Conservation (phyloP, 768 basidiomycete genomes). For the Pholiota molesta region DNA sequence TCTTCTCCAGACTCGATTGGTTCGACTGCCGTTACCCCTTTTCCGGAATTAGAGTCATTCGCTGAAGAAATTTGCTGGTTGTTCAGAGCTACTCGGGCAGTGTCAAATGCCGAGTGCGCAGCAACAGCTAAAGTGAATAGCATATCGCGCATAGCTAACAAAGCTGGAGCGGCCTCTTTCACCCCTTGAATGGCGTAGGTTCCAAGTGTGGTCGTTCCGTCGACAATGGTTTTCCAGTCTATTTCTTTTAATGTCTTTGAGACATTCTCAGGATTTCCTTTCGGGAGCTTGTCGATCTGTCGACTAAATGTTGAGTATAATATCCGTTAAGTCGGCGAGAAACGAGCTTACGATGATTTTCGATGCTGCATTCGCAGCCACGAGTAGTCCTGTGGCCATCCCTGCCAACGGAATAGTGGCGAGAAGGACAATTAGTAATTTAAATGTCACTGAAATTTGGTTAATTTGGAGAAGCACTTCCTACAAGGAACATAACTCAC, state of each 20-base stretch:
- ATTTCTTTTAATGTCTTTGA: no score
- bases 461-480: background rate
- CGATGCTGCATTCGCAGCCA: conserved; percentile 13
- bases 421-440: conserved; percentile 13
- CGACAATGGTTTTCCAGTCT: conserved; percentile 10
- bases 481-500: conserved; percentile 5
- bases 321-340: background rate
- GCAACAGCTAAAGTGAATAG: conserved; percentile 3
- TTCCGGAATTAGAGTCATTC: background rate
- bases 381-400: conserved; percentile 15
- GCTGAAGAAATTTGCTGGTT: background rate
- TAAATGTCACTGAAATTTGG: conserved; percentile 13
- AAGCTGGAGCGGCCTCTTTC: background rate
- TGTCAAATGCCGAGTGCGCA: conserved; percentile 1
- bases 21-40: background rate
- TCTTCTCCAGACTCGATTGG: background rate
- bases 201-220: no score
- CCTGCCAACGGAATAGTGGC: conserved; percentile 19
- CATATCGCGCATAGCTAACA: background rate
- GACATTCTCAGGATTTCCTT: background rate
- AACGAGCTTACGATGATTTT: conserved; percentile 16
- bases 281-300: conserved; percentile 11
- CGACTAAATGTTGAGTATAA: background rate
- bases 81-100: conserved; percentile 4
- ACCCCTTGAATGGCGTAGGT: background rate